Base-by-base conservation (phyloP, 768 basidiomycete genomes). In the Termitomyces sp. region DNA sequence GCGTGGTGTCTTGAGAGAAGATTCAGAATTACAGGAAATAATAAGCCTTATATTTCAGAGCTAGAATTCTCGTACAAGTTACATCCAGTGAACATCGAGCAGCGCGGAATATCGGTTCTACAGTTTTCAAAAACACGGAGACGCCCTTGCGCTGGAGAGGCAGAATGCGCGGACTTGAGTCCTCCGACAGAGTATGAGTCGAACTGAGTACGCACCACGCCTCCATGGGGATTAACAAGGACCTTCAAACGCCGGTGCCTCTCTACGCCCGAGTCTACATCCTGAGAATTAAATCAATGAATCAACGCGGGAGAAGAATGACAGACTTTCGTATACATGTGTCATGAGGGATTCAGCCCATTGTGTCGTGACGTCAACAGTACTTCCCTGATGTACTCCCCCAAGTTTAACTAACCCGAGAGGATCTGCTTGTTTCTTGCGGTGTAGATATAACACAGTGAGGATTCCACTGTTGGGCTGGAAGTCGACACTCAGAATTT, bases 221-320 rank as follows among this genome's bases (percentile, higher is more conserved):
- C 94, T 55, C 93, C 86, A 59, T 81, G 74, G 9, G 94, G 94
- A 71, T 95, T 96, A 43, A 96, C 79, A 47, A 96, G 69, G 8
- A 94, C 81, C 63, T 86, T 84, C 36, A 96, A 69, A 20, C 77
- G 74, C 50, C 87, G 80, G 54, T 77, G 71, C 25, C 80, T 84
- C 65, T 81, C 81, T n/a, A 83, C 71, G 46, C 83, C 89, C 80
- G 69, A 51, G 63, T 66, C 73, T 76, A 14, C n/a, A 25, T 43
- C 17, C 62, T 20, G 52, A 10, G 38, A 56, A 42, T 29, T 14
- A 15, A 63, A 42, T 56, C 43, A 42, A 47, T 25, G 37, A 17
- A 42, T 49, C 25, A 17, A 56, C n/a, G 32, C 43, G 45, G 56
- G 42, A 17, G 51, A 29, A 55, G 53, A 46, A 50, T 29, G 47